These are phyloP conservation scores for Jatropha curcas DNA, from an alignment of 345 rosid species.

Conservation along the genomic window DNA sequence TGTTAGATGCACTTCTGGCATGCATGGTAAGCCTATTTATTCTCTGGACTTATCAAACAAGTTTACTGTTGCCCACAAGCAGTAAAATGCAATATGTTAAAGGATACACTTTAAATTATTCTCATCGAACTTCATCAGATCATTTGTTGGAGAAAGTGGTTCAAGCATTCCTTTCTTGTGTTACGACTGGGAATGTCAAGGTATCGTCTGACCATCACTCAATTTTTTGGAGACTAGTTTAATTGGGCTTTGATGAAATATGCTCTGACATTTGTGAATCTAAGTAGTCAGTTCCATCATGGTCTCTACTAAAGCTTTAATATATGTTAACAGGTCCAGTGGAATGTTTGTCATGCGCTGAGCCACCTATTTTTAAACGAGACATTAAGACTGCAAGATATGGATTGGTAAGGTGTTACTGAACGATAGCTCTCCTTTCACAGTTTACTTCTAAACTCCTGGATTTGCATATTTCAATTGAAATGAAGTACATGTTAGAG, in stretches of 20 bases:
- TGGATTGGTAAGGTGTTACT: conserved; percentile 67
- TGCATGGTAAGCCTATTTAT: conserved; percentile 30
- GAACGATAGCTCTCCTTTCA: background rate
- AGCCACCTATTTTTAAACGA: conserved; percentile 81
- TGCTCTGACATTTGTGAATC: background rate
- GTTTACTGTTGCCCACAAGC: conserved; percentile 19
- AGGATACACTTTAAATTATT: conserved; percentile 22
- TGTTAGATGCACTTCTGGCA: conserved; percentile 35
- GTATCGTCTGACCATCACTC: conserved; percentile 35
- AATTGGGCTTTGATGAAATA: background rate
- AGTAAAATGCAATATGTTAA: conserved; percentile 12
- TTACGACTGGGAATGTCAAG: conserved; percentile 95
- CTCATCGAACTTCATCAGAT: conserved; percentile 32
- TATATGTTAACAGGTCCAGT: conserved; percentile 73
- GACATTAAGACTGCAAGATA: conserved; percentile 68
- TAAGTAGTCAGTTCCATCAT: conserved; percentile 10
- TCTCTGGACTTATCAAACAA: conserved; percentile 22
- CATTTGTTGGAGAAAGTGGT: conserved; percentile 69
- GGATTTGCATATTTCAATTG: background rate
- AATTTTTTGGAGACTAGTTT: background rate
- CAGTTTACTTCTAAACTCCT: conserved; percentile 6
- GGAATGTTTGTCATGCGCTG: conserved; percentile 95
- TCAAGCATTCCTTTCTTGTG: conserved; percentile 93
- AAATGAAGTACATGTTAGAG: background rate
- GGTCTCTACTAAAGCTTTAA: conserved; percentile 18